These are phyloP conservation scores for Zygotorulaspora chibaensis DNA, from an alignment of 805 yeast species.

Conservation along the genomic window DNA sequence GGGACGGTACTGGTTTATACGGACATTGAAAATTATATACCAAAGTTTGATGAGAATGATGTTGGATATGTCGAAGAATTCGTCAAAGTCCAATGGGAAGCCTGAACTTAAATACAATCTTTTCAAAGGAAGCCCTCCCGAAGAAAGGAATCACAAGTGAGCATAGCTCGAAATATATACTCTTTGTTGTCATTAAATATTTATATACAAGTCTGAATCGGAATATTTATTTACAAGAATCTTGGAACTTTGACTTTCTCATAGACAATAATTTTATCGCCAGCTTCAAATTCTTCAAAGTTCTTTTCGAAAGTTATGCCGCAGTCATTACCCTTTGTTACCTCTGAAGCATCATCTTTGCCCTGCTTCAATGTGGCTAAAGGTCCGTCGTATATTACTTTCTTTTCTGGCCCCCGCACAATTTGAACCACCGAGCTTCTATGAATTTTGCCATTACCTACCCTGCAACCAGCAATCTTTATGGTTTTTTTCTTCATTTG, in stretches of 20 bases:
- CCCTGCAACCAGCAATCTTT: slow-evolving; percentile 85
- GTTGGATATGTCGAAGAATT: slow-evolving; percentile 82
- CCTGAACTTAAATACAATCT: slow-evolving; percentile 11
- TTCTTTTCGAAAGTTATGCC: slow-evolving; percentile 63
- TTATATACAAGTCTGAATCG: slow-evolving; percentile 1
- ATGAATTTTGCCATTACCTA: slow-evolving; percentile 61
- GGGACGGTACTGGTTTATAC: slow-evolving; percentile 87
- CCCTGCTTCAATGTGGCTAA: slow-evolving; percentile 73
- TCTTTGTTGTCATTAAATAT: not conserved
- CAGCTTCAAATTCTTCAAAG: slow-evolving; percentile 67
- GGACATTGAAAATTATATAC: slow-evolving; percentile 59
- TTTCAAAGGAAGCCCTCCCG: not conserved
- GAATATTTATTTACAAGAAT: slow-evolving; percentile 36
- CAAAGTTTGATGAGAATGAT: slow-evolving; percentile 52
- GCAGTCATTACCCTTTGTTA: slow-evolving; percentile 84
- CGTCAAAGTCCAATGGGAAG: slow-evolving; percentile 86
- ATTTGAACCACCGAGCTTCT: slow-evolving; percentile 58
- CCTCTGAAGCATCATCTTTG: slow-evolving; percentile 73
- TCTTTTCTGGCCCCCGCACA: slow-evolving; percentile 43
- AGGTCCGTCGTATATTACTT: slow-evolving; percentile 48
- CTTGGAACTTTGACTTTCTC: slow-evolving; percentile 62
- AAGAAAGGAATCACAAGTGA: too few relatives aligned
- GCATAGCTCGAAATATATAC: not conserved
- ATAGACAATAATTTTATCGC: slow-evolving; percentile 69
- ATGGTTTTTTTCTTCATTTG: slow-evolving; percentile 52